These are phyloP conservation scores for Colletotrichum zoysiae DNA, from an alignment of 2,329 filamentous ascomycete species.

Conservation along the genomic window DNA sequence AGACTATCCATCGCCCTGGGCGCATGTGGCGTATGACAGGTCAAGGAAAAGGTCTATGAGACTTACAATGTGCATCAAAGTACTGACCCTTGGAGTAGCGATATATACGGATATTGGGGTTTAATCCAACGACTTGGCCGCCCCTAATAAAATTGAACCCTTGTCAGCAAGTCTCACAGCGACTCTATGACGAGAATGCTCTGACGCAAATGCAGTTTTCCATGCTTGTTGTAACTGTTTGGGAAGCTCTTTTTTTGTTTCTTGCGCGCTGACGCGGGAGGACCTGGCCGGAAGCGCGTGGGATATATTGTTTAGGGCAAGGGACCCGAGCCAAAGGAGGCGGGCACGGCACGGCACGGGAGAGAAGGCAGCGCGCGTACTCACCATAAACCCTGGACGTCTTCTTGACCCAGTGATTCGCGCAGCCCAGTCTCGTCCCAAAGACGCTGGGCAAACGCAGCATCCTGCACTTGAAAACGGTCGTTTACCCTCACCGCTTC, in stretches of 20 bases:
- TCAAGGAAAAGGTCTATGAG: constrained; percentile 22
- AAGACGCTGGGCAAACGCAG: constrained; percentile 77
- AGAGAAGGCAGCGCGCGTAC: constrained; percentile 43
- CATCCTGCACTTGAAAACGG: constrained; percentile 85
- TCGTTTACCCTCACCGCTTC: constrained; percentile 91
- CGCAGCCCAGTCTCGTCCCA: constrained; percentile 84
- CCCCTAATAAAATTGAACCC: constrained; percentile 69
- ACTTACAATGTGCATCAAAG: constrained; percentile 90
- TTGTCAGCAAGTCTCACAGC: constrained; percentile 24
- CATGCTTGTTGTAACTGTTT: constrained; percentile 23
- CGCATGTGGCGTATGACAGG: constrained; percentile 36
- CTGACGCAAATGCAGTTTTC: constrained; percentile 18
- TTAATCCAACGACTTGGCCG: constrained; percentile 85
- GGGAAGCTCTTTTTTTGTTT: not conserved
- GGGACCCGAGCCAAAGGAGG: constrained; percentile 1
- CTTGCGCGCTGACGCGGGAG: constrained; percentile 14
- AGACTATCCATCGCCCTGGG: constrained; percentile 7
- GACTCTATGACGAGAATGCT: not conserved
- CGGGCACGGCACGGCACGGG: not conserved
- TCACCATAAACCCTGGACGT: constrained; percentile 59
- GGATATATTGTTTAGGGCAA: constrained; percentile 17
- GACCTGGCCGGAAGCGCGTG: constrained; percentile 36
- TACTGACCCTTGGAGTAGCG: constrained; percentile 88
- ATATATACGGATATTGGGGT: constrained; percentile 90
- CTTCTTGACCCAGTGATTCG: constrained; percentile 64